These are phyloP conservation scores for Sisymbrium altissimum DNA, from an alignment of 345 rosid species.

Conservation along the genomic window DNA sequence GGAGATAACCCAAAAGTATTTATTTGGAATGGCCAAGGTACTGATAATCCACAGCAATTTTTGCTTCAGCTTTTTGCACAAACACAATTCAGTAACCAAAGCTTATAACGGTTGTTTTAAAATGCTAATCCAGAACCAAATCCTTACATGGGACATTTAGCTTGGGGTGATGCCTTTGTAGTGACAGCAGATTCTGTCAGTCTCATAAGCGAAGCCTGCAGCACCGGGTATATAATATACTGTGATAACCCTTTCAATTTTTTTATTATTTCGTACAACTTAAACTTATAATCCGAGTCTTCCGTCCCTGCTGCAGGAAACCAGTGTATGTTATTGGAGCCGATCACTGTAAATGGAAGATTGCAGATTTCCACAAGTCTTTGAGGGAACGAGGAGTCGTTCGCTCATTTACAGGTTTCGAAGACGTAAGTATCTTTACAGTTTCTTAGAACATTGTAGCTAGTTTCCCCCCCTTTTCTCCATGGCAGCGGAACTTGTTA, in stretches of 20 bases:
- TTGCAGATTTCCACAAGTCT: conserved; percentile 76
- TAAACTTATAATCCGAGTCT: background rate
- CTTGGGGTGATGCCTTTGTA: conserved; percentile 99
- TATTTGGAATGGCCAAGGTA: conserved; percentile 95
- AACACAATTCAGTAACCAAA: background rate
- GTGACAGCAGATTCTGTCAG: conserved; percentile 95
- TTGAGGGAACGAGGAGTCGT: conserved; percentile 80
- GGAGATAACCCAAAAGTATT: conserved; percentile 76
- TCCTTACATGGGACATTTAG: conserved; percentile 90
- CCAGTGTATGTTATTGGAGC: conserved; percentile 86
- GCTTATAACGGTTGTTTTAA: conserved; percentile 22
- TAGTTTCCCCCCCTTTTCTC: background rate
- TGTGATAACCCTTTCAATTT: background rate
- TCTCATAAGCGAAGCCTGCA: conserved; percentile 91
- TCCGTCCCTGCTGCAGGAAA: conserved; percentile 49
- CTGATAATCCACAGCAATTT: background rate
- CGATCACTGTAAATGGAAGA: conserved; percentile 90
- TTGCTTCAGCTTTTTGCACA: background rate
- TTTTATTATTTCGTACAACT: background rate
- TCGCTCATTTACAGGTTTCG: conserved; percentile 79
- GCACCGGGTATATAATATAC: conserved; percentile 74
- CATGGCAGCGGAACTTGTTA: too few relatives aligned
- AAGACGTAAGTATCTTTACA: conserved; percentile 68
- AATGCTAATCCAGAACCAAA: conserved; percentile 63
- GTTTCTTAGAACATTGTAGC: background rate